Conservation (phyloP, 163 green algal species). For the Picocystis sp. region DNA sequence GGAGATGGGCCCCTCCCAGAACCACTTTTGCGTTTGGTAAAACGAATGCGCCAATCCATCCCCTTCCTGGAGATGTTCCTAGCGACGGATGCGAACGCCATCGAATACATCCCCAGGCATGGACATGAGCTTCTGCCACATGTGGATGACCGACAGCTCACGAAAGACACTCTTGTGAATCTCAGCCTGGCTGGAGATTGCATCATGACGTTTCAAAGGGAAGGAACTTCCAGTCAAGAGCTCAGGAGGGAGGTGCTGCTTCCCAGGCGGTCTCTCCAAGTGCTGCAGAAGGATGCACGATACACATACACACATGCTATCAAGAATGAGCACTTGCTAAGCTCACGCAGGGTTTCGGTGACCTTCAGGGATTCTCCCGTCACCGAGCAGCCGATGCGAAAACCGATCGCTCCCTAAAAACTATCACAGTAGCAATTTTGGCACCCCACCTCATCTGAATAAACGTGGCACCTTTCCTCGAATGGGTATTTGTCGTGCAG, state of each 20-base stretch:
- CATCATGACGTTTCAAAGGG: conserved; percentile 10
- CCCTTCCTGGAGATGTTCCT: conserved; percentile 6
- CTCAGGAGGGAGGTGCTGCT: conserved; percentile 1
- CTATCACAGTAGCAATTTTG: too few species aligned
- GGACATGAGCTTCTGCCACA: conserved; percentile 8
- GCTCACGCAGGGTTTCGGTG: conserved; percentile 7
- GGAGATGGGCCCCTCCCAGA: background rate
- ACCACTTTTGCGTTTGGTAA: background rate
- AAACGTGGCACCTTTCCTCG: too few species aligned
- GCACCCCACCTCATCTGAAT: too few species aligned
- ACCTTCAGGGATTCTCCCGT: conserved; percentile 8
- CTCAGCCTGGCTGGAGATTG: conserved; percentile 5
- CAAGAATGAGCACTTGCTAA: conserved; percentile 7
- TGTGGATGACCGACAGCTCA: conserved; percentile 12
- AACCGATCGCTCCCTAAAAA: too few species aligned
- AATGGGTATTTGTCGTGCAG: too few species aligned
- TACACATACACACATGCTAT: conserved; percentile 13
- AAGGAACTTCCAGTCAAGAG: too few species aligned
- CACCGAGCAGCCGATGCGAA: background rate
- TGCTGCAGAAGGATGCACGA: background rate
- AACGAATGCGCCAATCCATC: conserved; percentile 1
- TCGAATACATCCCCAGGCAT: conserved; percentile 1
- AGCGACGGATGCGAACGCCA: conserved; percentile 14
- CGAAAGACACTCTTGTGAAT: conserved; percentile 10
- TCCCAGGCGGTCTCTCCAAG: conserved; percentile 10